Evolutionary conservation across 2,329 filamentous ascomycete species (phyloP), one percentile per base, ranked within the genome.

Genomic region (Trichothecium sympodiale): DNA sequence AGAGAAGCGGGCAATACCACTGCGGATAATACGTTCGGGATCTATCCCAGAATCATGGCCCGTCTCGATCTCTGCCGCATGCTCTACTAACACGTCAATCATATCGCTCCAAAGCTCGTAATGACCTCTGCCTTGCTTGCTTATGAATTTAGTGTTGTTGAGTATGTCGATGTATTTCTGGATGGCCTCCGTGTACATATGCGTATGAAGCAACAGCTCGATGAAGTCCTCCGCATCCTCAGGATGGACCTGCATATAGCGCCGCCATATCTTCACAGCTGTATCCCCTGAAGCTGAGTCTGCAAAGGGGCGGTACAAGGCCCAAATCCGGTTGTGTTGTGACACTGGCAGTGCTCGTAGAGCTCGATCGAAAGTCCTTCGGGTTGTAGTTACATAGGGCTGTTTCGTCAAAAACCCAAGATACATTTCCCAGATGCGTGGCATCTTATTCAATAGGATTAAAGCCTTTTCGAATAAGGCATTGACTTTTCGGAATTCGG

Each of bases 21-120:
- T 96, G 46, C 86, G 77, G 45, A 98, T 83, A 50, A 98, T 95
- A 41, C 77, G 76, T 52, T 96, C 88, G 15, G 94, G 87, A 50
- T 94, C 80, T 47, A 96, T 86, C 23, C 85, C 87, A 13, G 75
- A 75, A 48, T 89, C 83, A 43, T 84, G 74, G 12, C 80, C 79
- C 5, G 85, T 83, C 49, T 91, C 77, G 33, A 98, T 78, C 29
- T 93, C 77, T 48, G 80, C 82, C 4, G 91, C 91, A 55, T 94
- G 86, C 40, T 83, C 83, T 30, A 98, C 93, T 31, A 98, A 67
- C 44, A 96, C 58, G 51, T 98, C 91, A 26, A 96, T 80, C 85
- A 98, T 93, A 56, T 98, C 91, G 43, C 78, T 91, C 91, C 91
- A 98, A 33, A 98, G 71, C 57, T 98, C 87, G 55, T 94, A 98